Evolutionary conservation across 495 filamentous ascomycete genomes (phyloP).

Genomic region (Penicillium subrubescens): DNA sequence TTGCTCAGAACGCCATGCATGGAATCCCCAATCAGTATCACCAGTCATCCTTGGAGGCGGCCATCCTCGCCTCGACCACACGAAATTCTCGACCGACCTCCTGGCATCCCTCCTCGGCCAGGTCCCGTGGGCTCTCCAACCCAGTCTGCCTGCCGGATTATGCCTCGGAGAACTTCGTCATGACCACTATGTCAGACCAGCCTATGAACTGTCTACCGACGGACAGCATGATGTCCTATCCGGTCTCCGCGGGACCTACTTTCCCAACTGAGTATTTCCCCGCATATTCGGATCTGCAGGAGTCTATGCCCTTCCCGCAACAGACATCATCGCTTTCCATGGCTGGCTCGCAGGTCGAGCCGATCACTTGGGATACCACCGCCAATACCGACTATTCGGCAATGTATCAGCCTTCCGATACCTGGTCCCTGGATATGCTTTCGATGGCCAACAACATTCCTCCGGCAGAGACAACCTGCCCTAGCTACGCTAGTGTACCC

Average conservation of each 20-base stretch:
- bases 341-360: slow-evolving; percentile 45
- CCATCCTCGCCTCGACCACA: slow-evolving; percentile 42
- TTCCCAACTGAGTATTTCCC: slow-evolving; percentile 36
- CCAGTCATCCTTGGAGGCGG: slow-evolving; percentile 34
- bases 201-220: slow-evolving; percentile 24
- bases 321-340: slow-evolving; percentile 40
- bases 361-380: slow-evolving; percentile 32
- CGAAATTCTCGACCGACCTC: slow-evolving; percentile 61
- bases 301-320: slow-evolving; percentile 43
- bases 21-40: slow-evolving; percentile 33
- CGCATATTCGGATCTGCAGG: slow-evolving; percentile 35
- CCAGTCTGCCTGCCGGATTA: slow-evolving; percentile 25
- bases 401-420: slow-evolving; percentile 32
- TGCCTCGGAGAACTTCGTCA: slow-evolving; percentile 32
- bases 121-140: slow-evolving; percentile 37
- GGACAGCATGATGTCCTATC: slow-evolving; percentile 32
- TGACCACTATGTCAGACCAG: slow-evolving; percentile 28
- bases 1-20: slow-evolving; percentile 47
- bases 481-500: slow-evolving; percentile 43
- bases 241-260: slow-evolving; percentile 31
- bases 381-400: slow-evolving; percentile 21
- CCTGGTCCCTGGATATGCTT: slow-evolving; percentile 44
- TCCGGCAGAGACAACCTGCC: slow-evolving; percentile 33
- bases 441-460: slow-evolving; percentile 43
- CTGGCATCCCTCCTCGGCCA: slow-evolving; percentile 65